Percentiles rank a stretch among this genome's conserved stretches.
phyloP scores from a whole-genome alignment of 345 rosid genomes.

The Clausena lansium region DNA sequence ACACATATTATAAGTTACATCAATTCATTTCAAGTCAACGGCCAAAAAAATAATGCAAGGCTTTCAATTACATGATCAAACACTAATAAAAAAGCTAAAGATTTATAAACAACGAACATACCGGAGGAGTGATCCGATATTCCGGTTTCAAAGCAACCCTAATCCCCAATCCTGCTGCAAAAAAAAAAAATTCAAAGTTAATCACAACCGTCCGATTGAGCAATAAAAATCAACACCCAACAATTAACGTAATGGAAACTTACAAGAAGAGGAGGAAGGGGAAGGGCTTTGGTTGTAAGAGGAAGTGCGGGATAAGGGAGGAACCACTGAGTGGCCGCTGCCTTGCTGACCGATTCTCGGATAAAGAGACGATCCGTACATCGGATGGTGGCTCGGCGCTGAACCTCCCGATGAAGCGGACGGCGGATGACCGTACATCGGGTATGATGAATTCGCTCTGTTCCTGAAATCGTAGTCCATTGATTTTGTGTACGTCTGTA shows the following conservation, averaged over 20 bases:
- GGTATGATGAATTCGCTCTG: constrained; percentile 44
- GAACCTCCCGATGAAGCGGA: constrained; percentile 30
- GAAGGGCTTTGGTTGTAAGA: constrained; percentile 39
- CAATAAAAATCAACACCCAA: not conserved
- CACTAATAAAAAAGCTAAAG: not conserved
- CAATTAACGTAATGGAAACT: constrained; percentile 13
- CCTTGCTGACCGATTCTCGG: constrained; percentile 65
- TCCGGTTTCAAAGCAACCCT: constrained; percentile 72
- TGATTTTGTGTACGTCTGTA: not conserved
- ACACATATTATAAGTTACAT: not conserved
- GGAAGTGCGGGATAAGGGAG: constrained; percentile 45
- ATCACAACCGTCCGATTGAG: not conserved
- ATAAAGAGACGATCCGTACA: constrained; percentile 57
- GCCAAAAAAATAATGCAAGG: not conserved
- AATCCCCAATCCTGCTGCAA: constrained; percentile 79
- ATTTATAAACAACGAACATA: constrained; percentile 25
- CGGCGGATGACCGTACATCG: constrained; percentile 35
- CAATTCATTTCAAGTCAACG: not conserved
- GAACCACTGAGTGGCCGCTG: constrained; percentile 23
- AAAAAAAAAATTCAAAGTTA: not conserved
- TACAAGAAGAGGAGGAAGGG: constrained; percentile 48
- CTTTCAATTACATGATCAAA: not conserved
- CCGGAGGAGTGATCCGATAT: constrained; percentile 82
- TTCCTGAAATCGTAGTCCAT: constrained; percentile 60
- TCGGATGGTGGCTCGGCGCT: constrained; percentile 37